Conservation (phyloP, 495 filamentous ascomycete species). For the Aspergillus asperescens region DNA sequence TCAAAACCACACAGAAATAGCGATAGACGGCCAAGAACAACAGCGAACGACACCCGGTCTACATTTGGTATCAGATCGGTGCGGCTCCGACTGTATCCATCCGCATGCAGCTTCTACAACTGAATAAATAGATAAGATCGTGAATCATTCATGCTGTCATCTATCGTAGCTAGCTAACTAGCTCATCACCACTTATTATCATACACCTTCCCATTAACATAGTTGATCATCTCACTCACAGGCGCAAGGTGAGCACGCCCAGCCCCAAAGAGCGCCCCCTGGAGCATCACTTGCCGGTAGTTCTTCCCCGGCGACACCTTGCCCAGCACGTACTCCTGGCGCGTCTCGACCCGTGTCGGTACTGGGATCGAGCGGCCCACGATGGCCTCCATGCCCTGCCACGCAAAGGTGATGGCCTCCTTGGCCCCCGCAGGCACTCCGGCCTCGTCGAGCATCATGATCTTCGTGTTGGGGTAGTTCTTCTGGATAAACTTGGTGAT, state of each 20-base stretch:
- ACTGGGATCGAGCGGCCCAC: constrained; percentile 49
- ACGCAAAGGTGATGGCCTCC: constrained; percentile 55
- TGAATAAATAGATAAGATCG: no score
- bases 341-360: constrained; percentile 46
- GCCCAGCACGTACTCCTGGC: constrained; percentile 43
- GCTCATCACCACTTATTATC: constrained; percentile 40
- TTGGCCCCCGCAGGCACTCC: constrained; percentile 50
- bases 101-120: no score
- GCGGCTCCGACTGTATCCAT: no score
- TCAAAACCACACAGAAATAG: no score
- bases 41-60: no score
- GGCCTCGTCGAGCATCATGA: constrained; percentile 51
- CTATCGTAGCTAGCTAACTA: background rate
- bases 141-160: background rate
- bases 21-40: no score
- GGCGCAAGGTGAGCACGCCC: constrained; percentile 40
- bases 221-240: constrained; percentile 46
- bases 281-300: constrained; percentile 46
- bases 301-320: constrained; percentile 52
- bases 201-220: constrained; percentile 40
- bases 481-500: constrained; percentile 48
- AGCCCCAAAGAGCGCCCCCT: constrained; percentile 45
- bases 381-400: constrained; percentile 51
- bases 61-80: no score
- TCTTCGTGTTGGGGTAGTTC: constrained; percentile 42